phyloP scores from a whole-genome alignment of 129 eudicot genomes.

The Cynara cardunculus region DNA sequence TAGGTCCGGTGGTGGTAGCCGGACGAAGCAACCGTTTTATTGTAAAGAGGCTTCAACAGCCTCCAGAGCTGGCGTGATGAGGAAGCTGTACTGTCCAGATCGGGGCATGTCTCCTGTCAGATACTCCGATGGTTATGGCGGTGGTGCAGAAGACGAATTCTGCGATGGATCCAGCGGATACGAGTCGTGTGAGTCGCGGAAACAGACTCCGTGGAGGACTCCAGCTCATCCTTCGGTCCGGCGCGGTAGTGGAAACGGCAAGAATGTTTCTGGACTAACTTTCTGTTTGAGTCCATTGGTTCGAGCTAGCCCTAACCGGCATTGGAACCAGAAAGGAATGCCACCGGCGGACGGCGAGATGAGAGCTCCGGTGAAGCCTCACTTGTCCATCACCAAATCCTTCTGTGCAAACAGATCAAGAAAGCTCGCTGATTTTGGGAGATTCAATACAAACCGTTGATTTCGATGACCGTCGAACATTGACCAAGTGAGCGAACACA shows the following conservation, averaged over 20 bases:
- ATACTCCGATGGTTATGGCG: conserved; percentile 31
- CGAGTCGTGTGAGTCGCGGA: conserved; percentile 53
- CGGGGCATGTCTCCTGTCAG: conserved; percentile 76
- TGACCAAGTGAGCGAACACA: conserved; percentile 9
- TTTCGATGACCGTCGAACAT: conserved; percentile 30
- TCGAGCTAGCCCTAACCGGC: conserved; percentile 65
- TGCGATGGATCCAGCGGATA: conserved; percentile 52
- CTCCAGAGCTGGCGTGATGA: conserved; percentile 2
- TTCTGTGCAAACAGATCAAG: conserved; percentile 78
- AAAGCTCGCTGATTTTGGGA: conserved; percentile 75
- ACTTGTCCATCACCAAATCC: conserved; percentile 43
- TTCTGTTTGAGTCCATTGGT: conserved; percentile 72
- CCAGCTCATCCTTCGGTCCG: conserved; percentile 20
- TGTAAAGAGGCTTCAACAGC: no score
- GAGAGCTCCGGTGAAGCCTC: conserved; percentile 46
- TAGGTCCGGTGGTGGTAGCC: conserved; percentile 31
- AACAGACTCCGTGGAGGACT: conserved; percentile 57
- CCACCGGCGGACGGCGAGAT: conserved; percentile 47
- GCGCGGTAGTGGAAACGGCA: conserved; percentile 22
- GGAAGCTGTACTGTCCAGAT: conserved; percentile 31
- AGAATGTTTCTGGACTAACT: conserved; percentile 39
- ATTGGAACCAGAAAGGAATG: conserved; percentile 53
- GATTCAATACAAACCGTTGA: conserved; percentile 50
- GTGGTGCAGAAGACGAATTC: conserved; percentile 43
- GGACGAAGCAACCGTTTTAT: conserved; percentile 39